Evolutionary conservation across 2,329 filamentous ascomycete genomes (phyloP), one percentile per base, ranked within the genome.

Genomic region (Claviceps citrina): DNA sequence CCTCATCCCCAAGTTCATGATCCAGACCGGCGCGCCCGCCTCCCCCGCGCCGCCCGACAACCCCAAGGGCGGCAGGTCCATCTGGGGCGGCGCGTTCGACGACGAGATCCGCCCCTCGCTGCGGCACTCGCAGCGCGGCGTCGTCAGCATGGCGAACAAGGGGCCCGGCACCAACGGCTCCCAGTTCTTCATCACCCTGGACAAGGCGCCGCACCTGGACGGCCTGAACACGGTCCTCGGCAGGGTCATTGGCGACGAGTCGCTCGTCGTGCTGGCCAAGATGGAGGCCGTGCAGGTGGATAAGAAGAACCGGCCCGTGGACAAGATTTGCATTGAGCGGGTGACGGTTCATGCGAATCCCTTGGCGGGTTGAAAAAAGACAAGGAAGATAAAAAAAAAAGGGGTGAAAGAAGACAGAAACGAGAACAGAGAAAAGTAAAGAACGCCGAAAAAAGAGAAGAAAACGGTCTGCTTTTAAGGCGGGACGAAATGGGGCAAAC

Each of bases 201-300:
- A 81, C 44, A 76, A 81, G 48, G 81, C 84, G 20, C 73, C 81
- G 28, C 84, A 91, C 61, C 65, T 93, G 31, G 84, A 91, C 56
- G 84, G 83, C 4, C 73, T 84, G 55, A 91, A 91, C 55, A 87
- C 84, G 0, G 78, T 89, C 2, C 89, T 93, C 60, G 84, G 83
- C 9, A 78, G 79, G 56, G 66, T 89, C 26, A 66, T 80, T 41
- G 77, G 72, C 28, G 77, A 80, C 49, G 75, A 77, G 33, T 70
- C 72, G 41, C 51, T 77, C 36, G 72, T 66, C 27, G 82, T 80
- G 5, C 60, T 91, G 49, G 73, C 77, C 41, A 77, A 73, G 56
- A 69, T 91, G 52, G 84, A 91, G 64, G 69, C 62, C 18, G 59
- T 84, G 16, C 72, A 77, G 46, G 74, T 87, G 36, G 84, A 91